A percentile compares a stretch with the other conserved stretches of the same genome.
phyloP scores from a whole-genome alignment of 2,329 filamentous ascomycete genomes.

The Sclerotiophoma versabilis region DNA sequence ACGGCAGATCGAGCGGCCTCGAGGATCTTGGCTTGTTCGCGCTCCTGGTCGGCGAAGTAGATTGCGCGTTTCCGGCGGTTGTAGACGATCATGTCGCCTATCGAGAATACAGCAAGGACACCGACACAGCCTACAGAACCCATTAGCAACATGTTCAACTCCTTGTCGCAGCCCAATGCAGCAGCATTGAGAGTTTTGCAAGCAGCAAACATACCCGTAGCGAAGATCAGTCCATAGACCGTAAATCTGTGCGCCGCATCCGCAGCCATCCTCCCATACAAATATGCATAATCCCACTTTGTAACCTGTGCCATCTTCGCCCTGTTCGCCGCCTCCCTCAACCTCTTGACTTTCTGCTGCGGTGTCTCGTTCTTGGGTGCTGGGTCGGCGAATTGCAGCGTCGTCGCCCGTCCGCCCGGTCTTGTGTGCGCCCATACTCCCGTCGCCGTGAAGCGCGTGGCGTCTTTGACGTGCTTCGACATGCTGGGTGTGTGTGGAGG shows the following conservation, averaged over 20 bases:
- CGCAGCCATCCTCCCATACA: constrained; percentile 53
- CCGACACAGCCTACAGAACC: constrained; percentile 60
- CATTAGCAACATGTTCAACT: not conserved
- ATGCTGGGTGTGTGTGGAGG: constrained; percentile 37
- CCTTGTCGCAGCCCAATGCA: not conserved
- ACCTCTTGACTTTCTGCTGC: constrained; percentile 61
- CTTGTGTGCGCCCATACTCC: constrained; percentile 75
- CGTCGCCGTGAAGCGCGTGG: constrained; percentile 78
- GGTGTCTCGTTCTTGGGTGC: constrained; percentile 59
- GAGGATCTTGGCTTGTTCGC: constrained; percentile 53
- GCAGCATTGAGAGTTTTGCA: constrained; percentile 18
- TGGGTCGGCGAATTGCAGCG: constrained; percentile 49
- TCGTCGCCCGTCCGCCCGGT: constrained; percentile 52
- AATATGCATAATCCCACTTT: constrained; percentile 57
- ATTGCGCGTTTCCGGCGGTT: constrained; percentile 70
- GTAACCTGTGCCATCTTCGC: constrained; percentile 60
- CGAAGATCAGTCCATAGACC: constrained; percentile 66
- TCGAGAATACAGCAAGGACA: constrained; percentile 68
- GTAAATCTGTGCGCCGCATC: constrained; percentile 68
- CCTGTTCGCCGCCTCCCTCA: constrained; percentile 57
- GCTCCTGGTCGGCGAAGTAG: constrained; percentile 64
- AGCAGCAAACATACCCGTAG: constrained; percentile 59
- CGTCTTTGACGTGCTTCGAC: constrained; percentile 77
- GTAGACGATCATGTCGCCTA: constrained; percentile 71
- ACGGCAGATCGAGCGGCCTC: constrained; percentile 54